Conservation (phyloP, 305 asterid species). For the Solanum hybrid region DNA sequence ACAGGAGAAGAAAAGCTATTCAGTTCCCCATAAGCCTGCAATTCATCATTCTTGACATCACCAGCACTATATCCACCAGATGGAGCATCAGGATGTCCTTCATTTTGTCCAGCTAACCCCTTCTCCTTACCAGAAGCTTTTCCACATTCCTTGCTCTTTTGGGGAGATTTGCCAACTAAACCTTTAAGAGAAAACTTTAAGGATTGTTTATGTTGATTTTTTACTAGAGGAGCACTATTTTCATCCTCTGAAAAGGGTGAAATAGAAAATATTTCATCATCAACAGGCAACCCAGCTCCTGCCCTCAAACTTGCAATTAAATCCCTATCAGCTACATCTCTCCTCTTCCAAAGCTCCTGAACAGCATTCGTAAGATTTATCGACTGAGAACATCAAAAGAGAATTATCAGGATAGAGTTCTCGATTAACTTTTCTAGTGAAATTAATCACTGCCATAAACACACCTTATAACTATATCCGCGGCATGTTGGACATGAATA, state of each 20-base stretch:
- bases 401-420: background rate
- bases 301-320: conserved; percentile 78
- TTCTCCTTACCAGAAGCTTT: conserved; percentile 63
- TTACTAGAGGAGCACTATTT: conserved; percentile 41
- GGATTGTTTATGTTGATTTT: conserved; percentile 61
- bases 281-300: conserved; percentile 91
- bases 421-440: background rate
- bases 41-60: conserved; percentile 29
- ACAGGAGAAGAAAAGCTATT: conserved; percentile 37
- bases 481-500: conserved; percentile 90
- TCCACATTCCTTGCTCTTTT: conserved; percentile 58
- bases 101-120: conserved; percentile 31
- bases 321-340: conserved; percentile 83
- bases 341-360: conserved; percentile 96
- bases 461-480: conserved; percentile 85
- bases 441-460: conserved; percentile 15
- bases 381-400: conserved; percentile 36
- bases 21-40: conserved; percentile 38
- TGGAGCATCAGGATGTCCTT: conserved; percentile 29
- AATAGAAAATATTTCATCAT: conserved; percentile 74
- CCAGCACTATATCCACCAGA: conserved; percentile 27
- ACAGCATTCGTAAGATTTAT: conserved; percentile 83
- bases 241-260: conserved; percentile 95
- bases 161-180: conserved; percentile 57
- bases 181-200: conserved; percentile 79